Evolutionary conservation across 2,329 filamentous ascomycete genomes (phyloP).

Genomic region (Penicillium capsulatum): DNA sequence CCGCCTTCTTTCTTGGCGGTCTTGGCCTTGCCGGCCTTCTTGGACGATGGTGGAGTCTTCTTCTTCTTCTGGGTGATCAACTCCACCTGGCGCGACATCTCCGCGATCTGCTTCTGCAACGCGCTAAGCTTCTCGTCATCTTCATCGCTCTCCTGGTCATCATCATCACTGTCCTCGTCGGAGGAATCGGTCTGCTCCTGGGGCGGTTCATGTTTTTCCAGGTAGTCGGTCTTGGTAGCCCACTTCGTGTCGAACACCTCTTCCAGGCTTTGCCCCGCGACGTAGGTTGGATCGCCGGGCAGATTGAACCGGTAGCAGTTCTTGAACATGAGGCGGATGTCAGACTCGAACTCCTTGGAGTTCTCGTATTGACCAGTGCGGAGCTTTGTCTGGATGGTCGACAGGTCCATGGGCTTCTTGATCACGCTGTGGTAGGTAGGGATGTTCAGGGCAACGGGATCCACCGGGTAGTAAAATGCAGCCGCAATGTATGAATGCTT

Average conservation of each 20-base stretch:
- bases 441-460: slow-evolving; percentile 89
- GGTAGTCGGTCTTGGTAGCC: slow-evolving; percentile 74
- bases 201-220: slow-evolving; percentile 67
- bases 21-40: slow-evolving; percentile 34
- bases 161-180: slow-evolving; percentile 68
- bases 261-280: slow-evolving; percentile 68
- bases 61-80: slow-evolving; percentile 58
- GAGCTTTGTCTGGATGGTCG: slow-evolving; percentile 74
- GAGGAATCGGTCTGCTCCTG: slow-evolving; percentile 61
- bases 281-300: slow-evolving; percentile 68
- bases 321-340: slow-evolving; percentile 75
- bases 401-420: slow-evolving; percentile 94
- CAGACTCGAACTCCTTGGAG: slow-evolving; percentile 79
- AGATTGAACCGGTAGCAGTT: slow-evolving; percentile 94
- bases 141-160: slow-evolving; percentile 63
- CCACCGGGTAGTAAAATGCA: slow-evolving; percentile 79
- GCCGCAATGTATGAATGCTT: slow-evolving; percentile 66
- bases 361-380: slow-evolving; percentile 73
- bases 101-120: slow-evolving; percentile 68
- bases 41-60: slow-evolving; percentile 45
- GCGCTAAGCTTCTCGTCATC: slow-evolving; percentile 60
- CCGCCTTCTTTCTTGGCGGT: slow-evolving; percentile 44
- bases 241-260: slow-evolving; percentile 71
- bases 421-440: slow-evolving; percentile 90
- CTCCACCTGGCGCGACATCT: slow-evolving; percentile 64